Conservation (phyloP, 2,329 filamentous ascomycete genomes). For the Nannizzia gypsea region DNA sequence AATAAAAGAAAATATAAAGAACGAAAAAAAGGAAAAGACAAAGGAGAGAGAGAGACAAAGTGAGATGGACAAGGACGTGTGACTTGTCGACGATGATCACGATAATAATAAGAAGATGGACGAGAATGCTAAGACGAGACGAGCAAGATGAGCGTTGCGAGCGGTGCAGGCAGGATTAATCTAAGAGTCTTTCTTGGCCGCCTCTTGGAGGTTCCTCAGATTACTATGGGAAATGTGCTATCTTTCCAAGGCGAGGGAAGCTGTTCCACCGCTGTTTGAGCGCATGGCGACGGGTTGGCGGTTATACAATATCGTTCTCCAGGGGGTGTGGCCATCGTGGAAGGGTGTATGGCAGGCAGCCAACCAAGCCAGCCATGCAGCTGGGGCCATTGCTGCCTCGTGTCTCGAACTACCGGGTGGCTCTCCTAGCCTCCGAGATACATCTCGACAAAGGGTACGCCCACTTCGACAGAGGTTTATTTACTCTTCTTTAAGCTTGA, state of each 20-base stretch:
- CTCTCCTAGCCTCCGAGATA: not conserved
- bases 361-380: no score
- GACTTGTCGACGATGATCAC: not conserved
- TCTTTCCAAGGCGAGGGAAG: not conserved
- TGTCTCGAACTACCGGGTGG: not conserved
- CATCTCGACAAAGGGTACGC: no score
- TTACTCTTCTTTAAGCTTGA: not conserved
- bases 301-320: no score
- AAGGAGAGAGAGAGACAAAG: not conserved
- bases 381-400: not conserved
- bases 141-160: not conserved
- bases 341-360: no score
- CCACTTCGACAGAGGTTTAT: not conserved
- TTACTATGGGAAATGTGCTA: not conserved
- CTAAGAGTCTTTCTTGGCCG: slow-evolving; percentile 1
- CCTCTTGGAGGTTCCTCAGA: not conserved
- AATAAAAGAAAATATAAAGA: no score
- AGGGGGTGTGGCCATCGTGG: no score
- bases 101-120: not conserved
- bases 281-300: no score
- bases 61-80: not conserved
- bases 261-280: not conserved
- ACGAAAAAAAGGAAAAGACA: not conserved
- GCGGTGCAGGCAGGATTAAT: not conserved
- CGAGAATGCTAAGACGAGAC: not conserved